phyloP scores from a whole-genome alignment of 169 alveolate genomes.

The Cyclospora cayetanensis region DNA sequence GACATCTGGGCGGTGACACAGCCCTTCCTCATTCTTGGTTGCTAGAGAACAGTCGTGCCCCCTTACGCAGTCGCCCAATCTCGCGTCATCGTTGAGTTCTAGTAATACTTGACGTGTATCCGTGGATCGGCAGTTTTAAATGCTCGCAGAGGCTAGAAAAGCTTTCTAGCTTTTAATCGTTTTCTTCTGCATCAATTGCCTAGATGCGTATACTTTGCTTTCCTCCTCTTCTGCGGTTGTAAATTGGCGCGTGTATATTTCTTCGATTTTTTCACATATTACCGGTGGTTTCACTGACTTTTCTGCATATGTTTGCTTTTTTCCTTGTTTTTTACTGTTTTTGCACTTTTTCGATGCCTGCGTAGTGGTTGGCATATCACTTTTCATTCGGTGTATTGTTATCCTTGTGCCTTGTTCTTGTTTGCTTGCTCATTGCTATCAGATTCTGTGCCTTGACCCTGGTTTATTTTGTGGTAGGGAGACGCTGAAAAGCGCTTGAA shows the following conservation, averaged over 20 bases:
- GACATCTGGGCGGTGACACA: not conserved
- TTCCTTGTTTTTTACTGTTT: not conserved
- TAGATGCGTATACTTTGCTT: too few species aligned
- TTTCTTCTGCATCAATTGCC: too few species aligned
- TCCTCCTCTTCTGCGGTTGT: too few species aligned
- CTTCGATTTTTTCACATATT: too few species aligned
- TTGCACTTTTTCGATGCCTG: not conserved
- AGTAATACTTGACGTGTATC: too few species aligned
- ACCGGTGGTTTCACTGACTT: not conserved
- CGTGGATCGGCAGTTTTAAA: too few species aligned
- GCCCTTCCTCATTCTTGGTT: not conserved
- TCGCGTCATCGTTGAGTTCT: too few species aligned
- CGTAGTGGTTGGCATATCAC: not conserved
- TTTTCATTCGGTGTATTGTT: not conserved
- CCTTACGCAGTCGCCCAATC: too few species aligned
- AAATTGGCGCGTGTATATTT: too few species aligned
- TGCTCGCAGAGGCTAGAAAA: too few species aligned
- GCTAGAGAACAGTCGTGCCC: too few species aligned
- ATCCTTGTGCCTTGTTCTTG: not conserved
- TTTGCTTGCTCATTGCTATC: not conserved
- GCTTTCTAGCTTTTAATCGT: too few species aligned
- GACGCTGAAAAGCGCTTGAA: constrained; percentile 82
- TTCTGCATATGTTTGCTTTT: not conserved
- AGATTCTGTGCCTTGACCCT: constrained; percentile 80
- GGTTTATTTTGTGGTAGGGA: constrained; percentile 83